Conservation (phyloP, 2,329 filamentous ascomycete species). For the Paracoccidioides lutzii region DNA sequence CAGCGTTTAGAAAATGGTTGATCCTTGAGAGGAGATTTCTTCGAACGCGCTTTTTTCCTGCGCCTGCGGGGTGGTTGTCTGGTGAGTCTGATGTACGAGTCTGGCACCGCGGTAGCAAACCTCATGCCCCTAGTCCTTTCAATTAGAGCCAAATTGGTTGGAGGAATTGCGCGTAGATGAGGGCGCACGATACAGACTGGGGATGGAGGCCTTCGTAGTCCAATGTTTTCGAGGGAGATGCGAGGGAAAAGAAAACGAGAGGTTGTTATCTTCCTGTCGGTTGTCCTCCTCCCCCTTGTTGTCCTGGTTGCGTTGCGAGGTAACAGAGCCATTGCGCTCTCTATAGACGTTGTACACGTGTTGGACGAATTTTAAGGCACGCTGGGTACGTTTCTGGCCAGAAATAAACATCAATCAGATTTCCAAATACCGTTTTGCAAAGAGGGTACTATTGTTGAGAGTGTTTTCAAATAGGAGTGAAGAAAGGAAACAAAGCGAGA, state of each 20-base stretch:
- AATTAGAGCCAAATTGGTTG: background rate
- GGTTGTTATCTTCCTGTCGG: background rate
- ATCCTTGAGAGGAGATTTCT: background rate
- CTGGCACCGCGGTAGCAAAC: background rate
- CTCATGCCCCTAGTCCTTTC: background rate
- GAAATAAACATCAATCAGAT: too few species aligned
- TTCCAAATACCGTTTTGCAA: too few species aligned
- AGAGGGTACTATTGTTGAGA: too few species aligned
- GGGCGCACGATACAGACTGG: background rate
- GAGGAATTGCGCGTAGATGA: background rate
- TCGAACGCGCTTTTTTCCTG: background rate
- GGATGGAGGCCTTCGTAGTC: background rate
- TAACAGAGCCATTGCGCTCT: too few species aligned
- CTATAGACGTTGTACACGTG: too few species aligned
- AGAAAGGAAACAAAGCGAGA: too few species aligned
- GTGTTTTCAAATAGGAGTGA: too few species aligned
- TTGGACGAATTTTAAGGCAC: too few species aligned
- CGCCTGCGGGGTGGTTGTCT: background rate
- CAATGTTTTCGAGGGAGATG: background rate
- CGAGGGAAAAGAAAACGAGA: background rate
- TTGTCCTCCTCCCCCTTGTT: too few species aligned
- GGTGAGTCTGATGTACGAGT: background rate
- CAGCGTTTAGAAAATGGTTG: slow-evolving; percentile 7
- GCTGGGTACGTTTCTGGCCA: too few species aligned
- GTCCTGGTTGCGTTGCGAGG: background rate